phyloP scores from a whole-genome alignment of 192 early-diverging fungal species.

The Phlyctochytrium bullatum region DNA sequence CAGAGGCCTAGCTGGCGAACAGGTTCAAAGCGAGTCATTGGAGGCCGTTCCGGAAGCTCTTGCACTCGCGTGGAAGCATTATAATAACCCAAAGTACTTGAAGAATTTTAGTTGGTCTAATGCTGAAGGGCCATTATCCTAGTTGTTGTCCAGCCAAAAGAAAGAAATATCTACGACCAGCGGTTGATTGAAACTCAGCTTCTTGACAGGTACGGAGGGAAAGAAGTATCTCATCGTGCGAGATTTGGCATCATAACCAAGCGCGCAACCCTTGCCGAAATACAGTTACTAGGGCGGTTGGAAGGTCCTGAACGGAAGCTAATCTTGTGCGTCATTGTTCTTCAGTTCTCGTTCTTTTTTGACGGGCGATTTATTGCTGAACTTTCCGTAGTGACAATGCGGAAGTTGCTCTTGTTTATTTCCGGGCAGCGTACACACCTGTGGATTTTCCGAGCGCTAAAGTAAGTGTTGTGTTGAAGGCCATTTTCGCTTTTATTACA shows the following conservation, averaged over 20 bases:
- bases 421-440: conserved; percentile 87
- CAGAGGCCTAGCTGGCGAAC: no score
- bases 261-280: no score
- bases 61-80: conserved; percentile 61
- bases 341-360: no score
- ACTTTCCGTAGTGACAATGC: conserved; percentile 61
- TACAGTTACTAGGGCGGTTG: conserved; percentile 62
- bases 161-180: conserved; percentile 93
- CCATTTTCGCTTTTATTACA: neutral
- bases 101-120: conserved; percentile 27
- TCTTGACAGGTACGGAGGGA: conserved; percentile 40
- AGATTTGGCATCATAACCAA: no score
- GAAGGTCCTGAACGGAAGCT: conserved; percentile 55
- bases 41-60: conserved; percentile 70
- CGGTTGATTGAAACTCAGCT: conserved; percentile 80
- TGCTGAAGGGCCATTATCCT: conserved; percentile 63
- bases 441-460: conserved; percentile 77
- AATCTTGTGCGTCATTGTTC: conserved; percentile 58
- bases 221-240: no score
- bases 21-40: conserved; percentile 67
- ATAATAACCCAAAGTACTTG: conserved; percentile 43
- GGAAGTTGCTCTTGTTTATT: conserved; percentile 87
- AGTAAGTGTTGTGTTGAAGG: conserved; percentile 30
- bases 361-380: no score
- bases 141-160: conserved; percentile 90